Conservation (phyloP, 345 rosid species). For the Eucalyptus globulus region DNA sequence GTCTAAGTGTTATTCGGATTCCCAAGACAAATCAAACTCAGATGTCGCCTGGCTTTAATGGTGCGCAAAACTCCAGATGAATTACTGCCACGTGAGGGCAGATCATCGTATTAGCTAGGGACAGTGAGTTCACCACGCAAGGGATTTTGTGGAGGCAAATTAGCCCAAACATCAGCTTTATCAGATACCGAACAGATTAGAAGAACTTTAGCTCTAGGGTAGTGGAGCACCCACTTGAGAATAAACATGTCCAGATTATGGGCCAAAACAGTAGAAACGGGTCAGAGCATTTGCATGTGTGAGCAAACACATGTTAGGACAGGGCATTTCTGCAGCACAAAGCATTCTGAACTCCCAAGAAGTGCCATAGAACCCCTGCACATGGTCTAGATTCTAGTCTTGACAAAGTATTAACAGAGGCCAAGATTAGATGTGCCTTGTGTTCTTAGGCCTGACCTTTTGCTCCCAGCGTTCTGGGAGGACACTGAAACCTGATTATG, state of each 20-base stretch:
- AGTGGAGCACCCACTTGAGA: background rate
- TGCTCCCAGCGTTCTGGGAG: background rate
- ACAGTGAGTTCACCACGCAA: background rate
- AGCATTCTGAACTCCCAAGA: background rate
- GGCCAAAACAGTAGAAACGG: background rate
- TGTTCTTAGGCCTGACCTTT: background rate
- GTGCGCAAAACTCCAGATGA: background rate
- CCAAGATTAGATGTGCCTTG: background rate
- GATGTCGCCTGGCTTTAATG: background rate
- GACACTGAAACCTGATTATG: background rate
- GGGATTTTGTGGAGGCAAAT: background rate
- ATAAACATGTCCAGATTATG: background rate
- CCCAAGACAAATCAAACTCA: background rate
- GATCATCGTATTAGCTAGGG: background rate
- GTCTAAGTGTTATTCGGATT: background rate
- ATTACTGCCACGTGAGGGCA: background rate
- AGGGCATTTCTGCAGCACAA: background rate
- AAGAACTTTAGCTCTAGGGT: background rate
- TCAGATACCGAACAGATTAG: background rate
- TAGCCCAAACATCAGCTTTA: background rate
- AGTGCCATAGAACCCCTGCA: background rate
- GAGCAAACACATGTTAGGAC: background rate
- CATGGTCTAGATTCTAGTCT: background rate
- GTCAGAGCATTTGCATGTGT: background rate
- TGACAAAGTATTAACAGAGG: background rate